A percentile compares a stretch with the other conserved stretches of the same genome.
These are phyloP conservation scores for Neurospora africana DNA, from an alignment of 495 filamentous ascomycete species.

Conservation along the genomic window DNA sequence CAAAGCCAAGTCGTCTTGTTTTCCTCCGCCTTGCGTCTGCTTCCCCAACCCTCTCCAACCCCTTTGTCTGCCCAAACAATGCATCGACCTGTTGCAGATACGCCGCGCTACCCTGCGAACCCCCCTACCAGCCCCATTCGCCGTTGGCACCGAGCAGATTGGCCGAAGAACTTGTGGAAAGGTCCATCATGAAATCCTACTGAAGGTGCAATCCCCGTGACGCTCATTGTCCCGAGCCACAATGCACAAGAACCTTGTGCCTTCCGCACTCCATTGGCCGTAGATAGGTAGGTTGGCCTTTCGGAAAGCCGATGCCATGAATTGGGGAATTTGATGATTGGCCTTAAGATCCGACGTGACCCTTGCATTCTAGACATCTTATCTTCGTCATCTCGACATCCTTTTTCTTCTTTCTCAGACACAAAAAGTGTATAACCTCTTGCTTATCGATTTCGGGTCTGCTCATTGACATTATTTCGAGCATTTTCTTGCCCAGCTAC, in stretches of 20 bases:
- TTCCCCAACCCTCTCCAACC: not conserved
- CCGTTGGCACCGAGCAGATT: no score
- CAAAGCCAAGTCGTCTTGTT: not conserved
- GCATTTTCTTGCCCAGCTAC: not conserved
- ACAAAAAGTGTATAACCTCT: not conserved
- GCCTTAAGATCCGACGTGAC: not conserved
- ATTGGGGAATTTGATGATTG: not conserved
- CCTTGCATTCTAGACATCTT: not conserved
- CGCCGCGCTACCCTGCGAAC: not conserved
- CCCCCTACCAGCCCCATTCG: no score
- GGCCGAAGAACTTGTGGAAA: no score
- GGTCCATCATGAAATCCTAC: no score
- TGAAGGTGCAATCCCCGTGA: not conserved
- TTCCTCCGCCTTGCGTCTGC: not conserved
- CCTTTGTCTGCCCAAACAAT: not conserved
- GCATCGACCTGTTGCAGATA: not conserved
- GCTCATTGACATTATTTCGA: not conserved
- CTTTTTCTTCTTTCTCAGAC: not conserved
- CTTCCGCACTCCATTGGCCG: not conserved
- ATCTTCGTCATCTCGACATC: not conserved
- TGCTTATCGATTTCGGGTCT: not conserved
- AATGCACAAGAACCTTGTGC: not conserved
- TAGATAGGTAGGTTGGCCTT: not conserved
- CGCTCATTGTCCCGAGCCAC: not conserved
- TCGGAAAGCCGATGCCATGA: not conserved